Base-by-base conservation (phyloP, 768 basidiomycete genomes). In the Tricholoma furcatifolium region DNA sequence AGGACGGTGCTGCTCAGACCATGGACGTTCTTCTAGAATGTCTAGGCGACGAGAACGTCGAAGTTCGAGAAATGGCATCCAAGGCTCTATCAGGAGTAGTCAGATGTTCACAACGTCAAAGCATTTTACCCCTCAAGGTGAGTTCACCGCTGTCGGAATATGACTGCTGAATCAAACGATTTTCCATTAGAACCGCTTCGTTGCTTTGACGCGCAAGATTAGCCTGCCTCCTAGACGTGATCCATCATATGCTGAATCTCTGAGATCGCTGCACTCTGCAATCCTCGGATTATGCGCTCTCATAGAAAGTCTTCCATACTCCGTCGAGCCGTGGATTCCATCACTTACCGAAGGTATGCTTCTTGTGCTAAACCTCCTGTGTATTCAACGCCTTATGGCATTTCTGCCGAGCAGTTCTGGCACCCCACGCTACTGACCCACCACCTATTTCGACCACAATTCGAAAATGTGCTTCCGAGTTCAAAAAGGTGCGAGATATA, bases 281-380 rank as follows among this genome's bases (percentile, higher is more conserved):
- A 87, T 98, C 48, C 80, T 98, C 45, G 95, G 95, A 27, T 77
- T 94, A 47, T 91, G 91, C 61, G 91, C 95, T 9, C 77, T 98
- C 41, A 82, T 98, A 46, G 91, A 93, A 65, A 95, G 94, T 52
- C 90, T 89, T 70, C 95, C 95, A 11, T 97, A 96, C 73, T 93
- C 93, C 10, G 89, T 97, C 2, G 95, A 96, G 61, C 78, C 84
- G 41, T 98, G 93, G 88, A 85, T 96, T 80, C 88, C 88, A 27
- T 74, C 87, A 17, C 75, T 91, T 47, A 88, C 88, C 32, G 88
- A 91, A 75, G 80, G 88, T 88, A 60, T 36, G 74, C 59, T 48
- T 35, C 48, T 40, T 24, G 41, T 47, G 14, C 31, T 39, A 20
- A 49, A 27, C 20, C 40, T 40, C 38, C 42, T 20, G 21, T 21